A percentile compares a stretch with the other conserved stretches of the same genome.
Evolutionary conservation across 2,329 filamentous ascomycete species (phyloP).

Genomic region (Fusarium circinatum): DNA sequence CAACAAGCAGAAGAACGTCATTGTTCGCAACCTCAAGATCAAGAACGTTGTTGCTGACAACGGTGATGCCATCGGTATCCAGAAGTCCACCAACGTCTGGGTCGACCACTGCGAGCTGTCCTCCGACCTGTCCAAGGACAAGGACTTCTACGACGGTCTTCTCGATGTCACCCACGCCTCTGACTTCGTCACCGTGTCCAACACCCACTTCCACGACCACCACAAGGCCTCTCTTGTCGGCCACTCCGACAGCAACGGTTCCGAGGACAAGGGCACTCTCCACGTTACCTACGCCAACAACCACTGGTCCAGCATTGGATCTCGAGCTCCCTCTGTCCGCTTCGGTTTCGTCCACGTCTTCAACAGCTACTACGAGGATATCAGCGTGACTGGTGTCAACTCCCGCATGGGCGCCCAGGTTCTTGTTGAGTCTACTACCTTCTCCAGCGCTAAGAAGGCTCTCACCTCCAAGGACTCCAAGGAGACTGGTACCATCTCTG

Average conservation of each 20-base stretch:
- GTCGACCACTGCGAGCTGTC: slow-evolving; percentile 75
- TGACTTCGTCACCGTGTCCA: slow-evolving; percentile 66
- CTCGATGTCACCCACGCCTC: slow-evolving; percentile 71
- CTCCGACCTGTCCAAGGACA: slow-evolving; percentile 67
- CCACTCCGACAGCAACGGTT: slow-evolving; percentile 67
- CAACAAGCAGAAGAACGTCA: slow-evolving; percentile 65
- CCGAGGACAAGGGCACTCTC: slow-evolving; percentile 69
- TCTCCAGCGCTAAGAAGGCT: slow-evolving; percentile 53
- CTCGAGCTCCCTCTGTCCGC: slow-evolving; percentile 69
- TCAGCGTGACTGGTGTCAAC: slow-evolving; percentile 61
- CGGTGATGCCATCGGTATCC: slow-evolving; percentile 70
- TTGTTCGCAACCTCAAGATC: slow-evolving; percentile 70
- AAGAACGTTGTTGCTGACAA: slow-evolving; percentile 63
- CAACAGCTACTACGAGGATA: slow-evolving; percentile 62
- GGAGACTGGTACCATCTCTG: slow-evolving; percentile 53
- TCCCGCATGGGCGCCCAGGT: slow-evolving; percentile 66
- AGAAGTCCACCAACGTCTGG: slow-evolving; percentile 69
- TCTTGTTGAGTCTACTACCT: slow-evolving; percentile 66
- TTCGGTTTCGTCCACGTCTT: slow-evolving; percentile 73
- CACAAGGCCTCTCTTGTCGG: slow-evolving; percentile 70
- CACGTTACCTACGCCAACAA: slow-evolving; percentile 75
- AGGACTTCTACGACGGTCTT: slow-evolving; percentile 77
- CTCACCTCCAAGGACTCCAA: slow-evolving; percentile 55
- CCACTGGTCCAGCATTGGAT: slow-evolving; percentile 72
- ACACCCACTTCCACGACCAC: slow-evolving; percentile 49